phyloP scores from a whole-genome alignment of 805 yeast species.

The Suhomyces sp. region DNA sequence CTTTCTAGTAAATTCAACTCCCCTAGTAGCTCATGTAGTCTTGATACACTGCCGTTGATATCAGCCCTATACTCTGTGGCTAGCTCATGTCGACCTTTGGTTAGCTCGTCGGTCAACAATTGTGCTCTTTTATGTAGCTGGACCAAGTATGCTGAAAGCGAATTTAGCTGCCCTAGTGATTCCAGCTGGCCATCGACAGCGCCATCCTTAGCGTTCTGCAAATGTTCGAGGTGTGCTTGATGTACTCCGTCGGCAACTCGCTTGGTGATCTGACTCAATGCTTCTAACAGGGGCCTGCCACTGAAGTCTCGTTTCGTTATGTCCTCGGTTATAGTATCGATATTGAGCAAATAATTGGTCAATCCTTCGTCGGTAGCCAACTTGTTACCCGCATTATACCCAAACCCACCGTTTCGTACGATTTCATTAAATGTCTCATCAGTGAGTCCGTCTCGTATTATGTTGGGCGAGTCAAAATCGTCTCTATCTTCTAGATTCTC shows the following conservation, averaged over 20 bases:
- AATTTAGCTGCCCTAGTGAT: conserved; percentile 11
- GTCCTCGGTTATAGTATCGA: conserved; percentile 23
- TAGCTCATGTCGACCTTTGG: conserved; percentile 14
- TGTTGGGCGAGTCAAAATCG: background rate
- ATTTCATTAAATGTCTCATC: conserved; percentile 13
- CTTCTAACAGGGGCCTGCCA: conserved; percentile 4
- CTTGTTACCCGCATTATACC: conserved; percentile 6
- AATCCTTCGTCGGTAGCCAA: conserved; percentile 24
- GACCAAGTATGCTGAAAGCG: conserved; percentile 17
- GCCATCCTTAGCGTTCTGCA: background rate
- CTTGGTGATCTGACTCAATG: conserved; percentile 3
- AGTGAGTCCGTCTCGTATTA: conserved; percentile 1
- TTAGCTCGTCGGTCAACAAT: conserved; percentile 18
- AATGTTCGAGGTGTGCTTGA: background rate
- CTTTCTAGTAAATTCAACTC: conserved; percentile 24
- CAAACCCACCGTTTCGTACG: conserved; percentile 20
- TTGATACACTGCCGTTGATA: conserved; percentile 24
- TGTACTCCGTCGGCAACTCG: conserved; percentile 1
- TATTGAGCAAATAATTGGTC: conserved; percentile 25
- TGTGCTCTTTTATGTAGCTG: conserved; percentile 16
- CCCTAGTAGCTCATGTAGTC: conserved; percentile 25
- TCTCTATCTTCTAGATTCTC: conserved; percentile 5
- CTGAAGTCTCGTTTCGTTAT: conserved; percentile 2
- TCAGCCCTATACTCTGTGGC: conserved; percentile 21
- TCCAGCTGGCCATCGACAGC: background rate